Evolutionary conservation across 441 rosid species (phyloP), one percentile per base, ranked within the genome.

Genomic region (Biscutella laevigata): DNA sequence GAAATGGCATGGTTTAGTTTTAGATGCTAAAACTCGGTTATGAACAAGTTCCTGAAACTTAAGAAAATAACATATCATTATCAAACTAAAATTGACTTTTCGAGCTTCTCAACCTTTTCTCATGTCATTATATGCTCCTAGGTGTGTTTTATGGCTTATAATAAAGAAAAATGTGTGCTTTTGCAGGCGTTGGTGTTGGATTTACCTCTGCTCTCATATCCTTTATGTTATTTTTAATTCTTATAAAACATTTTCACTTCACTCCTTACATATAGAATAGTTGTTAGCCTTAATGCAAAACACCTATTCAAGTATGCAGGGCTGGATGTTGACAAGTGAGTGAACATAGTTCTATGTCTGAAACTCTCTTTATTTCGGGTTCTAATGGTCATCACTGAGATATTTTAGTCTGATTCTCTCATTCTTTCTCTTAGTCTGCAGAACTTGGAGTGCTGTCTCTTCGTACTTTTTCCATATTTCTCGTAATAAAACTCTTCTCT

Each of bases 231-330:
- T 26, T 40, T 56, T 45, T 27, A 8, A 50, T 51, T 68, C 46
- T 32, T 63, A n/a, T 47, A 27, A 34, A 39, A 41, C 26, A 44
- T n/a, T 35, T 39, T 39, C 17, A 16, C 10, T 16, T 38, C 17
- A 26, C 5, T 54, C 9, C 17, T 15, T 22, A 54, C 32, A 6
- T 49, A 47, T 65, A 27, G 46, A 39, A 44, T 26, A 64, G 39
- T 64, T 79, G 87, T 79, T 56, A 71, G 43, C 95, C 99, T 92
- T 88, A 82, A 92, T 69, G 75, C 71, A 72, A 34, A 20, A 68
- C 70, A 92, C 99, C 95, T 92, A 57, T 88, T 92, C 72, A 92
- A 92, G 84, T 92, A 88, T 84, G 99, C 97, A 28, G 95, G 92
- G 42, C 67, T 92, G 75, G 99, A 88, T 69, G 79, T 92, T 69